A percentile compares a stretch with the other conserved stretches of the same genome.
phyloP scores from a whole-genome alignment of 257 asterid genomes.

The Osmanthus fragrans region DNA sequence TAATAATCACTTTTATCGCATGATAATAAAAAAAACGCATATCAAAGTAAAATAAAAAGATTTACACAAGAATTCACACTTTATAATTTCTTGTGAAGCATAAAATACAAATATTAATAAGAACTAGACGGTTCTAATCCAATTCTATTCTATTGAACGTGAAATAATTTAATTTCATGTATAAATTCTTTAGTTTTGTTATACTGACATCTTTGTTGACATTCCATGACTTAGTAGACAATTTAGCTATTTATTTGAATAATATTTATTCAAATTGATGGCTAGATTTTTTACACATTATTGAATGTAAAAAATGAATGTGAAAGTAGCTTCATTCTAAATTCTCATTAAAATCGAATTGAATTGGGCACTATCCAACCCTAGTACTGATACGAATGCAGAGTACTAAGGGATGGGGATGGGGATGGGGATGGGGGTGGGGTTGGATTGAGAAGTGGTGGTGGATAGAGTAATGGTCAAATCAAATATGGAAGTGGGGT shows the following conservation, averaged over 20 bases:
- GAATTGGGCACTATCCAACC: too few species aligned
- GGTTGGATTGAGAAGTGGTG: background rate
- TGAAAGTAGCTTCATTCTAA: too few species aligned
- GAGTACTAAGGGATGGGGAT: background rate
- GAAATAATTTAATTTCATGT: background rate
- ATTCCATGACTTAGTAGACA: too few species aligned
- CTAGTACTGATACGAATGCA: too few species aligned
- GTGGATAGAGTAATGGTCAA: constrained; percentile 20
- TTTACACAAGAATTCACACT: background rate
- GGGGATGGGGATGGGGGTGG: background rate
- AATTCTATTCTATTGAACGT: background rate
- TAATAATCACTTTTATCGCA: background rate
- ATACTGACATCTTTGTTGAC: too few species aligned
- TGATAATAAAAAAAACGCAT: too few species aligned
- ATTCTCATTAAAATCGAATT: background rate
- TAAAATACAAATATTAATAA: background rate
- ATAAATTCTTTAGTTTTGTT: background rate
- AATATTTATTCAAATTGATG: too few species aligned
- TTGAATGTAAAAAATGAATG: too few species aligned
- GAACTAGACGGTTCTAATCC: background rate
- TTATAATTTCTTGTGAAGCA: background rate
- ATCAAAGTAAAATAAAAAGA: background rate
- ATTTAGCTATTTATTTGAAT: too few species aligned
- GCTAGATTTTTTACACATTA: too few species aligned
- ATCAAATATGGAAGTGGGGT: constrained; percentile 25